Conservation (phyloP, 2,329 filamentous ascomycete genomes). For the Didymellaceae sp. region DNA sequence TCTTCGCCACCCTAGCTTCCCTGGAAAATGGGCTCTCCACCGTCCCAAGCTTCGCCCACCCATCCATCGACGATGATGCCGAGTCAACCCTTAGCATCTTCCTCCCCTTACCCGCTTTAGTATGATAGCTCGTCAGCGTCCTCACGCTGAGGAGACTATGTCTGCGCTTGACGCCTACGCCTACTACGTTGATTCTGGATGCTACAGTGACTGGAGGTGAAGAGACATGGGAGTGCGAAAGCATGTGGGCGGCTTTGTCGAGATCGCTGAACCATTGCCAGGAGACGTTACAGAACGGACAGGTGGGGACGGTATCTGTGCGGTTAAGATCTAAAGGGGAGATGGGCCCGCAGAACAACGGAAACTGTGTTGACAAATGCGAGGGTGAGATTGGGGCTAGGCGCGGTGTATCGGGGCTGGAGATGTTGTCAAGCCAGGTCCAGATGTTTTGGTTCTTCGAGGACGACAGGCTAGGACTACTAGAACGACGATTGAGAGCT, state of each 20-base stretch:
- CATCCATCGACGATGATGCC: not conserved
- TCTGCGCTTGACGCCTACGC: not conserved
- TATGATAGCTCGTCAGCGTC: not conserved
- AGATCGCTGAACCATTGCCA: not conserved
- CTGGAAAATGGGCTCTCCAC: not conserved
- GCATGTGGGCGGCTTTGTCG: constrained; percentile 4
- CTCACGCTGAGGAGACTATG: not conserved
- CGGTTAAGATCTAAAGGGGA: not conserved
- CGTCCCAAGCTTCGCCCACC: not conserved
- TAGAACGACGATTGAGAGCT: no score
- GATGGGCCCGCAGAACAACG: not conserved
- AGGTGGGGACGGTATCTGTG: not conserved
- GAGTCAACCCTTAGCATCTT: not conserved
- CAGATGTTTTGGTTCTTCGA: not conserved
- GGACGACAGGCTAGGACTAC: no score
- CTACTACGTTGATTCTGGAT: not conserved
- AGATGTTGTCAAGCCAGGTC: not conserved
- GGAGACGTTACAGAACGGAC: not conserved
- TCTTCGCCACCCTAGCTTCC: not conserved
- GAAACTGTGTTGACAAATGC: not conserved
- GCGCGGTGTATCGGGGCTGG: not conserved
- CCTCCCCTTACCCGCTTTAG: not conserved
- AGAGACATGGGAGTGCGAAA: not conserved
- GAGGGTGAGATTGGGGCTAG: not conserved
- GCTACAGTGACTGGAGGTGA: not conserved